Percentiles rank a stretch among this genome's conserved stretches.
Conservation (phyloP, 768 basidiomycete genomes). For the Suillus subluteus region DNA sequence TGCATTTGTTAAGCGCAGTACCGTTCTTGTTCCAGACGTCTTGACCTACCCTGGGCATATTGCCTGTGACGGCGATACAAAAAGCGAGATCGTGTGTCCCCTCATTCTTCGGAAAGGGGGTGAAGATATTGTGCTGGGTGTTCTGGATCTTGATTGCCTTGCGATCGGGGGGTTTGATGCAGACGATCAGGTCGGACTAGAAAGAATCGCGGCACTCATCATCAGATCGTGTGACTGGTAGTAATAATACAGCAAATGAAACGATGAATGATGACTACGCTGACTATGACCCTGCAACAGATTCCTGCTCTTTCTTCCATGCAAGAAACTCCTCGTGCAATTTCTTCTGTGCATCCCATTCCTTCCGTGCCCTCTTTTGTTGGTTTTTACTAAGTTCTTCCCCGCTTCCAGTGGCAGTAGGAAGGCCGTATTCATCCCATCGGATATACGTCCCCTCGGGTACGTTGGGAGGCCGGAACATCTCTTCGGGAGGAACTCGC, state of each 20-base stretch:
- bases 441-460: constrained; percentile 72
- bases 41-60: constrained; percentile 89
- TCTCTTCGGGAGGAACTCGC: constrained; percentile 66
- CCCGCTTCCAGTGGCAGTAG: constrained; percentile 82
- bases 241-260: constrained; percentile 19
- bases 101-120: constrained; percentile 47
- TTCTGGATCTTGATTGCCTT: constrained; percentile 88
- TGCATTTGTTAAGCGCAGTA: constrained; percentile 59
- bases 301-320: constrained; percentile 40
- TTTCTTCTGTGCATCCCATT: constrained; percentile 73
- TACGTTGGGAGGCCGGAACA: constrained; percentile 86
- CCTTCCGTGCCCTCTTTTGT: constrained; percentile 78
- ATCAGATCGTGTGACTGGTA: constrained; percentile 72
- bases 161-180: constrained; percentile 70
- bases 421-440: constrained; percentile 87
- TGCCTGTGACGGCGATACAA: constrained; percentile 89
- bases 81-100: constrained; percentile 89
- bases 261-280: constrained; percentile 4
- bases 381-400: constrained; percentile 83
- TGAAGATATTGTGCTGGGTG: constrained; percentile 47
- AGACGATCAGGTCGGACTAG: constrained; percentile 77
- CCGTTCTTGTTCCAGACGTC: constrained; percentile 78
- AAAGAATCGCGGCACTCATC: constrained; percentile 68
- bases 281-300: neutral
- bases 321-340: constrained; percentile 77